Percentiles rank a stretch among this genome's conserved stretches.
These are phyloP conservation scores for Plectosphaerella plurivora DNA, from an alignment of 2,329 filamentous ascomycete species.

Conservation along the genomic window DNA sequence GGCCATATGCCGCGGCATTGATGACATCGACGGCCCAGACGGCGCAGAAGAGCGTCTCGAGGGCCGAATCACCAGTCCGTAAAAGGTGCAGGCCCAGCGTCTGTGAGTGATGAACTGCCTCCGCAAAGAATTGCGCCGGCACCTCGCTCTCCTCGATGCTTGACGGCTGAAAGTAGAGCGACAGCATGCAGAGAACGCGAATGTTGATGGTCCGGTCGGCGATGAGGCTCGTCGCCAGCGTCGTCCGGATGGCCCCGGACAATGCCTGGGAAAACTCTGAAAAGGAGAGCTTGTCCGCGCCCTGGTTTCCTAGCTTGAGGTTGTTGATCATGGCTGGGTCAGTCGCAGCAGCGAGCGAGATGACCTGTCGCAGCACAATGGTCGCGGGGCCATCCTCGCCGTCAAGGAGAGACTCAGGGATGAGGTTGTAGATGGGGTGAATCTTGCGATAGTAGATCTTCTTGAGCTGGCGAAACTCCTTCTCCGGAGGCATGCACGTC, in stretches of 20 bases:
- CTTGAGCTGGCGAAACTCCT: conserved; percentile 40
- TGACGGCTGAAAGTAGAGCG: conserved; percentile 55
- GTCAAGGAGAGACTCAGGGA: conserved; percentile 32
- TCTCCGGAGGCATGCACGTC: conserved; percentile 39
- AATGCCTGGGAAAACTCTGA: conserved; percentile 44
- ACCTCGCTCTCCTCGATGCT: conserved; percentile 49
- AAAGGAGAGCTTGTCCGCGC: conserved; percentile 32
- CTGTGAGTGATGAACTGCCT: conserved; percentile 53
- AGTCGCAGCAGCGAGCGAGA: conserved; percentile 50
- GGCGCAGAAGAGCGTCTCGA: conserved; percentile 50
- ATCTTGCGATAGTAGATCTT: conserved; percentile 46
- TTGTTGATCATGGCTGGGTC: conserved; percentile 40
- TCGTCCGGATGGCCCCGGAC: conserved; percentile 42
- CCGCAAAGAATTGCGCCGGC: conserved; percentile 47
- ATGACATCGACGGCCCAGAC: conserved; percentile 59
- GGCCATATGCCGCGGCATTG: conserved; percentile 54
- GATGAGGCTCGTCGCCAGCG: conserved; percentile 50
- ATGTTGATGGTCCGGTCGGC: conserved; percentile 51
- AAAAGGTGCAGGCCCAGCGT: conserved; percentile 52
- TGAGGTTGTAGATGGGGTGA: conserved; percentile 50
- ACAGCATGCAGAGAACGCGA: conserved; percentile 48
- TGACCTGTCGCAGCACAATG: conserved; percentile 47
- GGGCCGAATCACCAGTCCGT: conserved; percentile 27
- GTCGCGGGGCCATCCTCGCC: conserved; percentile 24
- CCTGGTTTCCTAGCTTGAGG: conserved; percentile 37